Conservation (phyloP, 225 moss, liverwort and hornwort species). For the Climacium dendroides region DNA sequence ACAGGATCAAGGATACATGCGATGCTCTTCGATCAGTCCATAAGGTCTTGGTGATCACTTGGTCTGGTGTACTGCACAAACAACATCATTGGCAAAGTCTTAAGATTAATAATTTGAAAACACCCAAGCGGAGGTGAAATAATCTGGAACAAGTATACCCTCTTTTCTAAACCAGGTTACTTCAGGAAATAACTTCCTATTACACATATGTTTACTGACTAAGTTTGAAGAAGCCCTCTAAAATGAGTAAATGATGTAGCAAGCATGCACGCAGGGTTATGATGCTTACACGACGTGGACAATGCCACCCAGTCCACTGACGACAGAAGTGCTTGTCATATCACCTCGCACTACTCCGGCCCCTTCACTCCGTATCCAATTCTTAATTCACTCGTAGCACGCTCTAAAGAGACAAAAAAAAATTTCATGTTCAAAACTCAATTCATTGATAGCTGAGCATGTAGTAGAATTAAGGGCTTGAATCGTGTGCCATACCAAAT, state of each 20-base stretch:
- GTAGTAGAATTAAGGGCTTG: neutral
- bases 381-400: neutral
- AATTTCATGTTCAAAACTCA: neutral
- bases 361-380: constrained; percentile 12
- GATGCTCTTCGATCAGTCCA: constrained; percentile 6
- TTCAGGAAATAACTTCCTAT: neutral
- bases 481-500: constrained; percentile 13
- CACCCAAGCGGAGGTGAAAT: neutral
- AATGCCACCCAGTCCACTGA: constrained; percentile 61
- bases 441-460: neutral
- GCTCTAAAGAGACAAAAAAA: neutral
- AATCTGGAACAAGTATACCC: neutral
- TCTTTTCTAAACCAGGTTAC: neutral
- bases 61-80: constrained; percentile 1
- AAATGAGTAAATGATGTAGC: neutral
- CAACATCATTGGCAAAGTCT: neutral
- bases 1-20: neutral
- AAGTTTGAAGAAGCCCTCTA: neutral
- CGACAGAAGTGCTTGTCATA: constrained; percentile 61
- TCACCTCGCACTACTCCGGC: constrained; percentile 61
- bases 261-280: neutral
- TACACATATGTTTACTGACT: neutral
- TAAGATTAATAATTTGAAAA: neutral
- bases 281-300: constrained; percentile 59
- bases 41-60: constrained; percentile 12